Evolutionary conservation across 2,329 filamentous ascomycete species (phyloP).

Genomic region (Pseudocercospora musae): DNA sequence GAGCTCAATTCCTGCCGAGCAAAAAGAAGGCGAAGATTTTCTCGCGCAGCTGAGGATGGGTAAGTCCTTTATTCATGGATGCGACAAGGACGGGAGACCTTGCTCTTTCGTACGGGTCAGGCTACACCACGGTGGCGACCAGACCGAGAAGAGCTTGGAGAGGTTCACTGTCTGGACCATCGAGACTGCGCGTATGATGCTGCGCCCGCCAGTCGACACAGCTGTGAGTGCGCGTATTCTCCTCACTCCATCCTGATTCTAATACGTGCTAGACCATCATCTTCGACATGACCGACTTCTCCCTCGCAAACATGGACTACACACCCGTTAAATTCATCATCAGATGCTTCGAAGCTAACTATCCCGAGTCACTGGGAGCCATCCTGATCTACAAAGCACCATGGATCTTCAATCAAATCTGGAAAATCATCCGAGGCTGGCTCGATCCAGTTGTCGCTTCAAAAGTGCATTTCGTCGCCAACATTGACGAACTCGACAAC

Average conservation of each 20-base stretch:
- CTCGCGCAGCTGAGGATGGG: constrained; percentile 80
- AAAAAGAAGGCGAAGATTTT: constrained; percentile 73
- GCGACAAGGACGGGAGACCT: constrained; percentile 78
- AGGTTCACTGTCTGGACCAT: constrained; percentile 91
- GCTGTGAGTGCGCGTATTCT: constrained; percentile 62
- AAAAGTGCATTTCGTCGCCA: constrained; percentile 92
- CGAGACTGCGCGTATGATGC: constrained; percentile 83
- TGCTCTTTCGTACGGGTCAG: constrained; percentile 82
- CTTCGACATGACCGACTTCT: constrained; percentile 95
- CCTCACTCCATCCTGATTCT: not conserved
- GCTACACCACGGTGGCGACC: constrained; percentile 76
- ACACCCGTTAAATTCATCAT: constrained; percentile 98
- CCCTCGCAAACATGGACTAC: constrained; percentile 97
- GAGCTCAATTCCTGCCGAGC: constrained; percentile 56
- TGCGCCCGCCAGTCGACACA: constrained; percentile 79
- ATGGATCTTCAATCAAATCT: constrained; percentile 97
- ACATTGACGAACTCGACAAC: constrained; percentile 69
- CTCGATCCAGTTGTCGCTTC: constrained; percentile 91
- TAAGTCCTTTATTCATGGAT: constrained; percentile 87
- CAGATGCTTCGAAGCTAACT: constrained; percentile 98
- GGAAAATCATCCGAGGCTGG: constrained; percentile 94
- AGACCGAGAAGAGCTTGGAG: constrained; percentile 78
- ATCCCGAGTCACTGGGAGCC: constrained; percentile 84
- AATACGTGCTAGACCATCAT: constrained; percentile 66
- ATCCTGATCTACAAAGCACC: constrained; percentile 94